A percentile compares a stretch with the other conserved stretches of the same genome.
Evolutionary conservation across 2,329 filamentous ascomycete genomes (phyloP).

Genomic region (Teratosphaeria nubilosa): DNA sequence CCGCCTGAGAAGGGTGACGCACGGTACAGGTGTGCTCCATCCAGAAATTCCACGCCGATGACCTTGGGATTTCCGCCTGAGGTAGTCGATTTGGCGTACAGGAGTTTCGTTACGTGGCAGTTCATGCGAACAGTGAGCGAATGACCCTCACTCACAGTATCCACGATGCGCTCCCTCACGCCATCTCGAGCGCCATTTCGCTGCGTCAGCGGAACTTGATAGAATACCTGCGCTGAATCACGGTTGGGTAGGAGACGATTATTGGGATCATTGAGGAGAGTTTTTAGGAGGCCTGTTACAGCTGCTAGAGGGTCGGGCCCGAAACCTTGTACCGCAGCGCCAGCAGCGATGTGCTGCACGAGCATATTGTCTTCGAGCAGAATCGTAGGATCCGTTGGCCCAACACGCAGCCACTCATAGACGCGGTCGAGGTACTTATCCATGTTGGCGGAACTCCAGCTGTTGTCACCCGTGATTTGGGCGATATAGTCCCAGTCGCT

Average conservation of each 20-base stretch:
- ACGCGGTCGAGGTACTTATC: constrained; percentile 41
- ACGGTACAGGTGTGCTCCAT: constrained; percentile 28
- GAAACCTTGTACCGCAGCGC: constrained; percentile 17
- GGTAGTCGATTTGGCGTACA: constrained; percentile 41
- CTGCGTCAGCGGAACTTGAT: constrained; percentile 49
- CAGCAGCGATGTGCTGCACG: constrained; percentile 12
- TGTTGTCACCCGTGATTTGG: constrained; percentile 47
- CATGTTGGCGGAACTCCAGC: constrained; percentile 50
- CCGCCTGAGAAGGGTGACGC: constrained; percentile 26
- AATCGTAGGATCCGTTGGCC: constrained; percentile 14
- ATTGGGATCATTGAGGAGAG: constrained; percentile 39
- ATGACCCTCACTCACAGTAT: constrained; percentile 39
- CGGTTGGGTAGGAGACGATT: constrained; percentile 24
- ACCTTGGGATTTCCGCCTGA: constrained; percentile 39
- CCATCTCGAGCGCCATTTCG: constrained; percentile 40
- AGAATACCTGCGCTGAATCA: constrained; percentile 41
- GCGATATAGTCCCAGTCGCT: constrained; percentile 51
- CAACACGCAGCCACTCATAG: constrained; percentile 13
- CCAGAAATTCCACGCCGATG: constrained; percentile 32
- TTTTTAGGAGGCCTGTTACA: constrained; percentile 34
- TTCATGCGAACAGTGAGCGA: constrained; percentile 49
- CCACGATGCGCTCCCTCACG: constrained; percentile 48
- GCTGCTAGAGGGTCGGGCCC: constrained; percentile 29
- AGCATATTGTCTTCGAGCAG: constrained; percentile 11
- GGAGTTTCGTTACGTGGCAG: constrained; percentile 54